Percentiles rank a stretch among this genome's conserved stretches.
Evolutionary conservation across 2,329 filamentous ascomycete genomes (phyloP).

Genomic region (Alternaria longipes): DNA sequence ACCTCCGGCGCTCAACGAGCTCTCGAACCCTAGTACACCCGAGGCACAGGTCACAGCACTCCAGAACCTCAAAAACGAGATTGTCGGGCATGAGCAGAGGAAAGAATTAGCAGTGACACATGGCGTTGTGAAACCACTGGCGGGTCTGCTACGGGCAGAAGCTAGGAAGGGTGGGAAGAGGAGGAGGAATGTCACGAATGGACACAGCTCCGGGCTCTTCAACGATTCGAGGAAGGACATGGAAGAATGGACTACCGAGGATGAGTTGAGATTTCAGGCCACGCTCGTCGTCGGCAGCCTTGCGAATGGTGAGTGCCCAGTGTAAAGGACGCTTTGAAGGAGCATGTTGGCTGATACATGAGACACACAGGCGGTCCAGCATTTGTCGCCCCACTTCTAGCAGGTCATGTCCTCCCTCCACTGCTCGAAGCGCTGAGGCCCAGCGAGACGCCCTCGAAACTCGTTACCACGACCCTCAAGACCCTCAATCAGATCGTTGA

Average conservation of each 20-base stretch:
- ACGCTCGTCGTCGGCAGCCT: slow-evolving; percentile 85
- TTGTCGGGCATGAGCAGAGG: slow-evolving; percentile 85
- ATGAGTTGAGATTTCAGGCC: slow-evolving; percentile 77
- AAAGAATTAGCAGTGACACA: slow-evolving; percentile 81
- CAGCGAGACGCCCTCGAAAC: slow-evolving; percentile 67
- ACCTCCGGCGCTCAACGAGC: slow-evolving; percentile 50
- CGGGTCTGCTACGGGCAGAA: slow-evolving; percentile 59
- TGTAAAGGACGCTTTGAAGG: neutral
- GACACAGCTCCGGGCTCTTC: slow-evolving; percentile 20
- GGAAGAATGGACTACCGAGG: slow-evolving; percentile 65
- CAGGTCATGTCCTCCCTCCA: slow-evolving; percentile 72
- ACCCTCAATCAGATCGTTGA: slow-evolving; percentile 76
- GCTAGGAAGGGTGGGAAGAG: slow-evolving; percentile 58
- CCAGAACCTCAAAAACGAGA: slow-evolving; percentile 82
- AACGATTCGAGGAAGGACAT: slow-evolving; percentile 12
- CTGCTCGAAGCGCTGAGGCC: slow-evolving; percentile 76
- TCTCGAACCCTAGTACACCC: slow-evolving; percentile 48
- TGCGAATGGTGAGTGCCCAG: slow-evolving; percentile 72
- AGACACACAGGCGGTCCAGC: slow-evolving; percentile 72
- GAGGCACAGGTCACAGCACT: slow-evolving; percentile 65
- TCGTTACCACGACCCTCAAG: slow-evolving; percentile 77
- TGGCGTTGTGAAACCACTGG: slow-evolving; percentile 72
- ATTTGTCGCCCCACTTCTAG: slow-evolving; percentile 78
- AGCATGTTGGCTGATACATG: slow-evolving; percentile 28
- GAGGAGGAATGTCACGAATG: slow-evolving; percentile 56